phyloP scores from a whole-genome alignment of 345 rosid genomes.

The Populus davidiana region DNA sequence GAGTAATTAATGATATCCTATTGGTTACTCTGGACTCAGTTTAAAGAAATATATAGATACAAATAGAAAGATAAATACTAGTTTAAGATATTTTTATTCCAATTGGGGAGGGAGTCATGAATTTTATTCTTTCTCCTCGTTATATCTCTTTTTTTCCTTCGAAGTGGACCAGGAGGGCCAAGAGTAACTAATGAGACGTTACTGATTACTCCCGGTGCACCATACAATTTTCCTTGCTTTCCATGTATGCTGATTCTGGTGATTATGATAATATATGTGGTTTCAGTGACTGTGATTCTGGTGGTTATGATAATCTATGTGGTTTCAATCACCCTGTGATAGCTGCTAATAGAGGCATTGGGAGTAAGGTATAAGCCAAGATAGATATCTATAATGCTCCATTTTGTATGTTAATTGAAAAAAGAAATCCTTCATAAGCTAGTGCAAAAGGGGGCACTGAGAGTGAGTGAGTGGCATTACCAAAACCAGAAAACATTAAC shows the following conservation, averaged over 20 bases:
- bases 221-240: background rate
- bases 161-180: too few relatives aligned
- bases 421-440: background rate
- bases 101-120: too few relatives aligned
- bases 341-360: background rate
- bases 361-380: background rate
- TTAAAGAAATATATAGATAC: too few relatives aligned
- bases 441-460: background rate
- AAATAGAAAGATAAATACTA: too few relatives aligned
- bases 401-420: background rate
- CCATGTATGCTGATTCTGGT: background rate
- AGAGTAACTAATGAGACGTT: too few relatives aligned
- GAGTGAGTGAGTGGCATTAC: background rate
- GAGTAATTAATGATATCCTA: too few relatives aligned
- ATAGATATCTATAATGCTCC: background rate
- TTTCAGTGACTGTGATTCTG: background rate
- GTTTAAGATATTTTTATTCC: too few relatives aligned
- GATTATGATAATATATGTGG: background rate
- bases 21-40: too few relatives aligned
- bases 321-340: background rate
- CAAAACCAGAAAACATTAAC: background rate
- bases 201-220: too few relatives aligned
- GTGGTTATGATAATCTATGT: background rate
- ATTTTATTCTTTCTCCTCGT: too few relatives aligned
- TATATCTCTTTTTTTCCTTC: too few relatives aligned